Base-by-base conservation (phyloP, 1,284 basidiomycete species). In the Ganoderma sinense region DNA sequence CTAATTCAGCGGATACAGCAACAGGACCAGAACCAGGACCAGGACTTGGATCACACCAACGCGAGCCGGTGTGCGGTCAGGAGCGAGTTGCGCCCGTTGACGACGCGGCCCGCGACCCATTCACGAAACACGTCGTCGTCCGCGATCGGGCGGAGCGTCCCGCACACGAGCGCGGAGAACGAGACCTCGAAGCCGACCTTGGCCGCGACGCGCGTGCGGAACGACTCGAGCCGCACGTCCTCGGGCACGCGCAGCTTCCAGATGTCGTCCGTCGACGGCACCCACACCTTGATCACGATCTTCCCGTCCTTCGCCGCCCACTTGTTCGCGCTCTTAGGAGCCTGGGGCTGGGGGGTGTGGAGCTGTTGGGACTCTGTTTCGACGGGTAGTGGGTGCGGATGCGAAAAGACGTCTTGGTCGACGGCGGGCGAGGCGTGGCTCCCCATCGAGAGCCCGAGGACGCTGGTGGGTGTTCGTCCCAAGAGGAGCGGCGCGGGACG, bases 241-340 rank as follows among this genome's bases (percentile, higher is more conserved):
- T 77, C 77, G 14, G 83, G 77, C 31, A 83, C 81, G 51, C 78
- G 78, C 61, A 84, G 73, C 75, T 75, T 80, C 83, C 83, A 84
- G 68, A 83, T 77, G 69, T 84, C 83, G 71, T 81, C 80, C 40
- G 78, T 82, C 45, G 78, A 77, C 23, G 83, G 82, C 16, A 83
- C 81, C 62, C 80, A 79, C n/a, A 84, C 80, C 73, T 84, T 84
- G 77, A 84, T 75, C 64, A 82, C 58, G 62, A 84, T 84, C 73
- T 72, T 76, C 7, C 80, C 82, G 39, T 80, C 73, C 51, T 75
- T 75, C 39, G 82, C 76, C 45, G 75, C 76, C 82, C 83, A 84
- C 18, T 20, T 43, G 61, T 43, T 53, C 56, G 61, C 60, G 33
- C 60, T 31, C 40, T 58, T 48, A 53, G 71, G 20, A 45, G 23